phyloP scores from a whole-genome alignment of 2,329 filamentous ascomycete genomes.

The Coleophoma crateriformis region DNA sequence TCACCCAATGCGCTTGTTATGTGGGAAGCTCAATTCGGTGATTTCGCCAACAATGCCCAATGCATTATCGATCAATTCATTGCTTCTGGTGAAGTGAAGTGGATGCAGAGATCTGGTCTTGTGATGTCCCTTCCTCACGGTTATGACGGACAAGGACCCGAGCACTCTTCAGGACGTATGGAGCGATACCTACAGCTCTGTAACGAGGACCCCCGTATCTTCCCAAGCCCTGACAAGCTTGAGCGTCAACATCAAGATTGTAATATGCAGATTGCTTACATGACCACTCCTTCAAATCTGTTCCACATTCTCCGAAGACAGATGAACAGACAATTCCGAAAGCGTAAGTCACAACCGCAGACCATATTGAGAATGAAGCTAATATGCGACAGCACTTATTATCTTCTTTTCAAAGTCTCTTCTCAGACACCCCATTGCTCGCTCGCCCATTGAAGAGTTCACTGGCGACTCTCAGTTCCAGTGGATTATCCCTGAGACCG shows the following conservation, averaged over 20 bases:
- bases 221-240: conserved; percentile 82
- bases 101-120: conserved; percentile 95
- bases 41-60: conserved; percentile 99
- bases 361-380: conserved; percentile 5
- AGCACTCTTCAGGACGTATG: conserved; percentile 95
- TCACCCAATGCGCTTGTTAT: conserved; percentile 96
- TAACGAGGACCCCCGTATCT: conserved; percentile 94
- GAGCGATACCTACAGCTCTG: conserved; percentile 96
- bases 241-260: conserved; percentile 98
- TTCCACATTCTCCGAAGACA: conserved; percentile 96
- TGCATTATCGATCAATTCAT: conserved; percentile 99
- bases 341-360: conserved; percentile 61
- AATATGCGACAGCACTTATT: conserved; percentile 61
- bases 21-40: conserved; percentile 99
- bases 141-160: conserved; percentile 96
- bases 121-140: conserved; percentile 96
- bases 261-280: conserved; percentile 98
- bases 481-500: conserved; percentile 91
- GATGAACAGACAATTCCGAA: conserved; percentile 99
- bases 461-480: conserved; percentile 87
- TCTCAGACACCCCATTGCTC: conserved; percentile 86
- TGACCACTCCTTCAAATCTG: conserved; percentile 92
- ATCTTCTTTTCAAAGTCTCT: conserved; percentile 99
- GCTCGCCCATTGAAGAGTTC: conserved; percentile 88
- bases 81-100: conserved; percentile 95